These are phyloP conservation scores for Scopulariopsis brevicaulis DNA, from an alignment of 2,329 filamentous ascomycete genomes.

Conservation along the genomic window DNA sequence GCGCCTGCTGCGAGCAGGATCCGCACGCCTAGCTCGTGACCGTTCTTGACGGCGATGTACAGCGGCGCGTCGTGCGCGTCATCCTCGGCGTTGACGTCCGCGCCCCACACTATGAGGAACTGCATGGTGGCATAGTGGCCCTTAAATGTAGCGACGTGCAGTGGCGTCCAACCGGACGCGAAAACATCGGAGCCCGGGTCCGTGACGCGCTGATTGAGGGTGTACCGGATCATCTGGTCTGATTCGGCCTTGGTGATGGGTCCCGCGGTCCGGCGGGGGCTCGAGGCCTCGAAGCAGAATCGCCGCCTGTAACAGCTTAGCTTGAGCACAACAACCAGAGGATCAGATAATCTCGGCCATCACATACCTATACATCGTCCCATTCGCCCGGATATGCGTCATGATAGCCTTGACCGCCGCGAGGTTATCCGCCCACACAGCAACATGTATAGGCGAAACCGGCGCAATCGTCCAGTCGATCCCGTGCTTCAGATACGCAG, in stretches of 20 bases:
- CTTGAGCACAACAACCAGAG: neutral
- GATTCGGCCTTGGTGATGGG: neutral
- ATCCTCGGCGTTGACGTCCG: conserved; percentile 3
- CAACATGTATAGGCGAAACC: neutral
- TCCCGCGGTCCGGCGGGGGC: neutral
- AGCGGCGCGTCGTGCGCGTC: neutral
- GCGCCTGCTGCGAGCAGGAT: neutral
- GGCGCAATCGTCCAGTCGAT: conserved; percentile 3
- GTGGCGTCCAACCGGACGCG: neutral
- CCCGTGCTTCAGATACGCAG: neutral
- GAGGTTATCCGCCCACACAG: neutral
- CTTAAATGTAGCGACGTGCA: neutral
- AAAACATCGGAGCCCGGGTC: neutral
- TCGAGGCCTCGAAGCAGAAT: neutral
- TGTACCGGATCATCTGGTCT: neutral
- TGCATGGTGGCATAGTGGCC: neutral
- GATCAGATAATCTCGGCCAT: too few species aligned
- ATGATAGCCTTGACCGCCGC: neutral
- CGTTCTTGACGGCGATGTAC: neutral
- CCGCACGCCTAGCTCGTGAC: neutral
- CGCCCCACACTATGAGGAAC: conserved; percentile 1
- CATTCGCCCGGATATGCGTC: neutral
- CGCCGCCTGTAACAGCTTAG: neutral
- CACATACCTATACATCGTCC: neutral
- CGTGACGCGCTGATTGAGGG: neutral